Base-by-base conservation (phyloP, 148 eudicot species). In the Tetragonia tetragonoides region DNA sequence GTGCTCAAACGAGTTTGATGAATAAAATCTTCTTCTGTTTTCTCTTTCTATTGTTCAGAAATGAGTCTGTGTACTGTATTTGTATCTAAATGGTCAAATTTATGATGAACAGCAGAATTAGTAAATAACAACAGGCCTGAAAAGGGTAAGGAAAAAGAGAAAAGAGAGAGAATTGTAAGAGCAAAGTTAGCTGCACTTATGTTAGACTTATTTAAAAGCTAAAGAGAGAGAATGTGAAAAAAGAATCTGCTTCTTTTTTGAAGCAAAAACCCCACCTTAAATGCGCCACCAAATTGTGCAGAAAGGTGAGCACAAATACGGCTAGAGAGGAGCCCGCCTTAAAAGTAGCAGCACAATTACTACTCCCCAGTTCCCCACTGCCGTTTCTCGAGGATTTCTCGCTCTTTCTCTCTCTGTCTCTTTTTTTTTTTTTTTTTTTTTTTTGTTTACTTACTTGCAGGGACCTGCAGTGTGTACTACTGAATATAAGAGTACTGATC, bases 301-400 rank as follows among this genome's bases (percentile, higher is more conserved):
- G 74, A 74, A 79, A 79, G 77, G 15, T 56, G 53, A 66, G 66
- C 81, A 53, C 11, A 63, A 79, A 79, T 72, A 79, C 77, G 77
- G 81, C 72, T 64, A 62, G 63, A 79, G 81, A 59, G 62, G 76
- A 72, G 63, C 24, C 44, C 74, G 54, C 74, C 74, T 56, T 60
- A 78, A 12, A 7, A 49, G 53, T 49, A 49, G 0, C 8, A 49
- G 53, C 53, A 49, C 53, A 49, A 49, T 49, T 7, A 49, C 10
- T 49, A 12, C 53, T 12, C 8, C 53, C 54, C 20, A 61, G 44
- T 20, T 54, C n/a, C 42, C 63, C 70, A 68, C 47, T 56, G 49
- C 64, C 51, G 76, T 24, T 73, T 54, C 16, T 54, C 28, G 12
- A 8, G 39, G 41, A 38, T 40, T 17, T 12, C 59, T 54, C 15